These are phyloP conservation scores for Bonia amplexicaulis DNA, from an alignment of 176 grass and related monocot genomes.

Conservation along the genomic window DNA sequence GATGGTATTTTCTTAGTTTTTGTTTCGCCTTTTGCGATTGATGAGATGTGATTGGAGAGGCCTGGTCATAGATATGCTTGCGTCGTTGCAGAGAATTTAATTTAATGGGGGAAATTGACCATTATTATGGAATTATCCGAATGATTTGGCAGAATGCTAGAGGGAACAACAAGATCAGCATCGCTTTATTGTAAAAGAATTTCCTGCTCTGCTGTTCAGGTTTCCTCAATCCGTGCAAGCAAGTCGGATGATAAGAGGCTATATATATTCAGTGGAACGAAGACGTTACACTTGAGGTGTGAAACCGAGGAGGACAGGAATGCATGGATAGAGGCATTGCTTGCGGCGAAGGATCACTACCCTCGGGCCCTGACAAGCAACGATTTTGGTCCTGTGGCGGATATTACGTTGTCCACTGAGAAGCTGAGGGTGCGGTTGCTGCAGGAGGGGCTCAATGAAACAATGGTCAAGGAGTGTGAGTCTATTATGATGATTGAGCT, in stretches of 20 bases:
- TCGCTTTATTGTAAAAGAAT: slow-evolving; percentile 2
- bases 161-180: neutral
- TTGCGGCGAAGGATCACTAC: slow-evolving; percentile 67
- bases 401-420: slow-evolving; percentile 63
- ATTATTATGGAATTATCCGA: neutral
- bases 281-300: slow-evolving; percentile 83
- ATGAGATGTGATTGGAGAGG: slow-evolving; percentile 6
- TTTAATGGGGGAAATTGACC: neutral
- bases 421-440: slow-evolving; percentile 56
- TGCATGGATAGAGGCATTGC: slow-evolving; percentile 67
- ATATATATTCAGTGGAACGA: slow-evolving; percentile 94
- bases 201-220: slow-evolving; percentile 51
- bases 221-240: slow-evolving; percentile 83
- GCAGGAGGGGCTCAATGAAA: slow-evolving; percentile 69
- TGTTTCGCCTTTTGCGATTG: slow-evolving; percentile 12
- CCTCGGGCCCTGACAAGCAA: slow-evolving; percentile 48
- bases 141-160: slow-evolving; percentile 13
- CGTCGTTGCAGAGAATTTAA: neutral
- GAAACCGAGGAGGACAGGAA: slow-evolving; percentile 74
- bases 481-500: slow-evolving; percentile 83
- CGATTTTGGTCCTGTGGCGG: slow-evolving; percentile 46
- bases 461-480: slow-evolving; percentile 71
- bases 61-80: neutral
- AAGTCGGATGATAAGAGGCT: slow-evolving; percentile 99
- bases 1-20: neutral